Evolutionary conservation across 2,329 filamentous ascomycete genomes (phyloP).

Genomic region (Bisporella sp.): DNA sequence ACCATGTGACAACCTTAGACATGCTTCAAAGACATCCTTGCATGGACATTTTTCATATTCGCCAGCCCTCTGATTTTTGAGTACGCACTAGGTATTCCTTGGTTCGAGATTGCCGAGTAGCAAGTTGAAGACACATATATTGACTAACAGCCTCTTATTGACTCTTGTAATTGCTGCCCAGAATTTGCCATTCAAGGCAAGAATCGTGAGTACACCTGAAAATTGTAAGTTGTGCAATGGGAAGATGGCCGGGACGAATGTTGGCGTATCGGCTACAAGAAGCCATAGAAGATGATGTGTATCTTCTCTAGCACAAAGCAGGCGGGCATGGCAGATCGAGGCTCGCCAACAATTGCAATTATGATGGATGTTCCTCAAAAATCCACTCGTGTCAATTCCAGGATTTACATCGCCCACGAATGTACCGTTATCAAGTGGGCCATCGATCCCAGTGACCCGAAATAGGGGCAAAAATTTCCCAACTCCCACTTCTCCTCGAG

Average conservation of each 20-base stretch:
- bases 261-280: not conserved
- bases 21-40: too few species aligned
- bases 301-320: not conserved
- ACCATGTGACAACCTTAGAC: too few species aligned
- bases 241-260: not conserved
- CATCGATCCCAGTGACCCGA: too few species aligned
- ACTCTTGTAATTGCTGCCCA: not conserved
- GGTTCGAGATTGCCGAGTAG: too few species aligned
- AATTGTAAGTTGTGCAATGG: not conserved
- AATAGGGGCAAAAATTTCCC: not conserved
- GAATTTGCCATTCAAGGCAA: not conserved
- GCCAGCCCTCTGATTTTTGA: too few species aligned
- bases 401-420: not conserved
- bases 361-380: not conserved
- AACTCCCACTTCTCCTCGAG: not conserved
- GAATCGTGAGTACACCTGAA: not conserved
- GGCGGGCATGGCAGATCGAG: not conserved
- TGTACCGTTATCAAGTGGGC: not conserved
- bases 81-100: too few species aligned
- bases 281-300: conserved; percentile 1
- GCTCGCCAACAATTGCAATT: not conserved
- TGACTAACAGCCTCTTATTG: too few species aligned
- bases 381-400: not conserved
- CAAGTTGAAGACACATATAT: too few species aligned
- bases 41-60: too few species aligned